Evolutionary conservation across 306 rosid species (phyloP).

Genomic region (Casuarina cunninghamiana): DNA sequence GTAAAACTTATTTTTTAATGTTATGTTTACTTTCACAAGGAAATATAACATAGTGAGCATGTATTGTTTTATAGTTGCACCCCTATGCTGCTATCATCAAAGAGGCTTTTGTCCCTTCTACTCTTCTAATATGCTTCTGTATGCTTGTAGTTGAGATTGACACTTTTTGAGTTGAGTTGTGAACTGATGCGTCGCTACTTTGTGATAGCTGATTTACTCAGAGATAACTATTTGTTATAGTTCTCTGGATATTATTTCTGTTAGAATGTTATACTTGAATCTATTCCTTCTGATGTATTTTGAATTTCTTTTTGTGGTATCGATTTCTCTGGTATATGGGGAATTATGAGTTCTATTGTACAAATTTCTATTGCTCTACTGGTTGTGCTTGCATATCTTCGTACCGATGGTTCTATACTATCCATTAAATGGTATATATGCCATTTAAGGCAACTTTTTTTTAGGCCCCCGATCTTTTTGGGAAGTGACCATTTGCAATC

Average conservation of each 20-base stretch:
- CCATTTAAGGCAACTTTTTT: background rate
- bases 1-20: too few relatives aligned
- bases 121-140: background rate
- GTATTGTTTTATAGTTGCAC: background rate
- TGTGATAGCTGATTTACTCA: background rate
- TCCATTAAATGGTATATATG: background rate
- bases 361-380: conserved; percentile 2
- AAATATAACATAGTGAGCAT: background rate
- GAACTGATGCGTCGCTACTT: background rate
- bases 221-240: background rate
- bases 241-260: background rate
- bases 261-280: background rate
- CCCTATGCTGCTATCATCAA: background rate
- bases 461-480: background rate
- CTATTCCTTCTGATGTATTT: background rate
- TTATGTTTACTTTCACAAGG: background rate
- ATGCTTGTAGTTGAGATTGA: background rate
- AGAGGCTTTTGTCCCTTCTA: background rate
- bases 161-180: background rate
- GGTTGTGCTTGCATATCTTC: background rate
- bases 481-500: background rate
- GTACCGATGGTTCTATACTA: background rate
- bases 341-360: background rate
- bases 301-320: background rate
- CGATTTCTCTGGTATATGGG: background rate